Percentiles rank a stretch among this genome's conserved stretches.
phyloP scores from a whole-genome alignment of 2,329 filamentous ascomycete genomes.

The Sclerotinia spermophila region DNA sequence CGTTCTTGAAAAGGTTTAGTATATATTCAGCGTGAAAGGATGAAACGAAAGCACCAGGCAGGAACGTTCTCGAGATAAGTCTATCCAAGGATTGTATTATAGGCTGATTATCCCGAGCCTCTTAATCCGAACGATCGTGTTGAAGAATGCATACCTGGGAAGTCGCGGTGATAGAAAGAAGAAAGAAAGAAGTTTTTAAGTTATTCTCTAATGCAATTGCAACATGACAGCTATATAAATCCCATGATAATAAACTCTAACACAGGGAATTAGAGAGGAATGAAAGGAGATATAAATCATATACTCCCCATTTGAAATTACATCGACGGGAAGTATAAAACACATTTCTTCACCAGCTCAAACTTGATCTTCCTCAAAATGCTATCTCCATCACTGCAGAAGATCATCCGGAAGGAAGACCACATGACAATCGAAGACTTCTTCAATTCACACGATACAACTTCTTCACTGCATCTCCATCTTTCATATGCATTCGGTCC shows the following conservation, averaged over 20 bases:
- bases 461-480: too few relatives aligned
- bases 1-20: neutral
- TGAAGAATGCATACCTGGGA: too few relatives aligned
- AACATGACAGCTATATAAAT: neutral
- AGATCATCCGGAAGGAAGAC: neutral
- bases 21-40: neutral
- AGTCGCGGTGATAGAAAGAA: neutral
- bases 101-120: neutral
- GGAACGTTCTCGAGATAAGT: fast-evolving
- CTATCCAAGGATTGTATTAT: neutral
- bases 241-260: too few relatives aligned
- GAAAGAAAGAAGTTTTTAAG: too few relatives aligned
- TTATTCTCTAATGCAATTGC: neutral
- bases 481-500: neutral
- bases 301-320: too few relatives aligned
- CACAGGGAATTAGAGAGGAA: too few relatives aligned
- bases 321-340: too few relatives aligned
- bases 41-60: neutral
- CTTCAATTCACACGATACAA: neutral
- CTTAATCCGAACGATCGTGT: too few relatives aligned
- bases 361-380: too few relatives aligned
- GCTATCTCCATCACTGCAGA: too few relatives aligned
- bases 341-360: too few relatives aligned
- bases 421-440: neutral
- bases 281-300: too few relatives aligned